Conservation (phyloP, 768 basidiomycete species). For the Xanthoconium stramineum region DNA sequence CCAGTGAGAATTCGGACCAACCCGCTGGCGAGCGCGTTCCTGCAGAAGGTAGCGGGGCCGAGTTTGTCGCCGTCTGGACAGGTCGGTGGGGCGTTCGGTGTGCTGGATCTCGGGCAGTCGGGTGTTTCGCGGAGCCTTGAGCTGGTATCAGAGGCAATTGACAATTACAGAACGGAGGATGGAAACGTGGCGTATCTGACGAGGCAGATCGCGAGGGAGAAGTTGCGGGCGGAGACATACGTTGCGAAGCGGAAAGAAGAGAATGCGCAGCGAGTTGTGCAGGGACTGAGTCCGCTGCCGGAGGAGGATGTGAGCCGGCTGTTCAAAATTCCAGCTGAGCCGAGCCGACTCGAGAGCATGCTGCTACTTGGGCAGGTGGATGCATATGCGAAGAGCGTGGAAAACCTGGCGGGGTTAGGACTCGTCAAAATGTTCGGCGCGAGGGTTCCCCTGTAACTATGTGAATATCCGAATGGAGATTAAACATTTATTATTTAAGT, state of each 20-base stretch:
- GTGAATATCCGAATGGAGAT: not conserved
- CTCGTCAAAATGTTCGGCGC: conserved; percentile 87
- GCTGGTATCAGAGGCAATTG: conserved; percentile 80
- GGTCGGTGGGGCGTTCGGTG: conserved; percentile 60
- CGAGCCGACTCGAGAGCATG: conserved; percentile 84
- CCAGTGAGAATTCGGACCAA: conserved; percentile 84
- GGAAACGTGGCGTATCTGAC: conserved; percentile 86
- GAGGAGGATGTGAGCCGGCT: conserved; percentile 81
- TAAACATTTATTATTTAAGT: not conserved
- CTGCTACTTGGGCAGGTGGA: conserved; percentile 85
- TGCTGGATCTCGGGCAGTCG: conserved; percentile 66
- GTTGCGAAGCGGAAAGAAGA: conserved; percentile 88
- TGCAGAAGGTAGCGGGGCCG: conserved; percentile 57
- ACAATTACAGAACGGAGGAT: conserved; percentile 85
- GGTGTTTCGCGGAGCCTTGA: conserved; percentile 76
- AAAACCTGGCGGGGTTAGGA: conserved; percentile 52
- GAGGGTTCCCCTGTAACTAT: conserved; percentile 23
- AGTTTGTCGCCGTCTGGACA: conserved; percentile 34
- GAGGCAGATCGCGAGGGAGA: conserved; percentile 87
- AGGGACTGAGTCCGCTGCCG: conserved; percentile 82
- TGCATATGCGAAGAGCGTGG: conserved; percentile 76
- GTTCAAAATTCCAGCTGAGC: conserved; percentile 87
- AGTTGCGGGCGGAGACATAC: conserved; percentile 71
- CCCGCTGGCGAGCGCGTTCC: conserved; percentile 73
- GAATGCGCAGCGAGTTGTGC: conserved; percentile 70